Conservation (phyloP, 768 basidiomycete genomes). For the Lentinula sp. region DNA sequence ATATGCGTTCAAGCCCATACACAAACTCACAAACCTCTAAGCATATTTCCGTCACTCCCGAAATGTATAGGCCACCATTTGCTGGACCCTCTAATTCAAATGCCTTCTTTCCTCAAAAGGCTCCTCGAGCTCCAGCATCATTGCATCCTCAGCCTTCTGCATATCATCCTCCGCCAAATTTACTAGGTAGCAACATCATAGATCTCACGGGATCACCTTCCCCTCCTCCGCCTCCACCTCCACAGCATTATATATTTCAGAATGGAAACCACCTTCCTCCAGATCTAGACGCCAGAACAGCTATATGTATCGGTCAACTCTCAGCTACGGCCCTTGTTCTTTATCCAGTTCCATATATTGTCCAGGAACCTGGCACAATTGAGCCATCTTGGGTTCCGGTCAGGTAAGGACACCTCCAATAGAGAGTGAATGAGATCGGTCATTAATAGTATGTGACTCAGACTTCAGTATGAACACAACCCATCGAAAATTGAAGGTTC, state of each 20-base stretch:
- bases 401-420: neutral
- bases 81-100: constrained; percentile 35
- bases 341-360: constrained; percentile 72
- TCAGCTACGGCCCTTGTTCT: constrained; percentile 78
- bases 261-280: constrained; percentile 30
- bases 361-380: constrained; percentile 31
- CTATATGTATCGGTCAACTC: constrained; percentile 85
- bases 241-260: constrained; percentile 18
- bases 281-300: constrained; percentile 71
- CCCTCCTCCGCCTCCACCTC: constrained; percentile 29
- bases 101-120: constrained; percentile 19
- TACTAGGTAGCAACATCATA: constrained; percentile 51
- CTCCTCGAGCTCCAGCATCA: constrained; percentile 14
- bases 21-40: neutral
- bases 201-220: constrained; percentile 70
- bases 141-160: constrained; percentile 17
- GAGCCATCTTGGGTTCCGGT: constrained; percentile 67
- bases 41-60: neutral
- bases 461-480: constrained; percentile 65
- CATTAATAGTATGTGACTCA: constrained; percentile 10
- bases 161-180: constrained; percentile 18
- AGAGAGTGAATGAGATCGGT: neutral
- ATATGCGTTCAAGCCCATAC: constrained; percentile 13
- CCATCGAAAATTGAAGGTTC: constrained; percentile 37
- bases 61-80: constrained; percentile 46